Evolutionary conservation across 2,329 filamentous ascomycete species (phyloP).

Genomic region (Colletotrichum sp.): DNA sequence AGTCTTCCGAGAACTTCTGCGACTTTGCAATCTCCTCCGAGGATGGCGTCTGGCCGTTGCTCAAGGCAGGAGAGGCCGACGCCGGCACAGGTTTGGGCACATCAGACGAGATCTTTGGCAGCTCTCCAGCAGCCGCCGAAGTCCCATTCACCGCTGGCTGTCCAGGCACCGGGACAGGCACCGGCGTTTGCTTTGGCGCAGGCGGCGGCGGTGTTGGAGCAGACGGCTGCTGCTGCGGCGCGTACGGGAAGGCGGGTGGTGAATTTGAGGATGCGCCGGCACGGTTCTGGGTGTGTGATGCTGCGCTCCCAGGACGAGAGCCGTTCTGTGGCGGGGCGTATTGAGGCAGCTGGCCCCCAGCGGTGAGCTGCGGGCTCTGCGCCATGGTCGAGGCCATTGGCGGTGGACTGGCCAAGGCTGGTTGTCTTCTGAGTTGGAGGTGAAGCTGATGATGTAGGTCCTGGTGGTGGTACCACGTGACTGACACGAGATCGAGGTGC

Average conservation of each 20-base stretch:
- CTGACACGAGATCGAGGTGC: background rate
- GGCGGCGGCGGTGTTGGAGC: background rate
- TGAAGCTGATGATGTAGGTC: background rate
- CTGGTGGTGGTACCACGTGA: background rate
- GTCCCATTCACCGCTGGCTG: background rate
- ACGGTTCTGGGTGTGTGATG: background rate
- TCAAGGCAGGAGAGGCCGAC: background rate
- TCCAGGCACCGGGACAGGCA: background rate
- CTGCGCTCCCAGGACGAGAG: background rate
- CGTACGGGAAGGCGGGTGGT: background rate
- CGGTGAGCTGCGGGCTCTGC: background rate
- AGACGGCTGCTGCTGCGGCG: background rate
- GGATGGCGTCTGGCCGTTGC: background rate
- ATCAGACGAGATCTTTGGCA: background rate
- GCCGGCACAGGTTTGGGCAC: background rate
- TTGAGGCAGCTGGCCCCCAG: background rate
- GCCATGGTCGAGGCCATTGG: background rate
- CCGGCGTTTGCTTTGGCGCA: background rate
- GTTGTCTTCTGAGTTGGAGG: background rate
- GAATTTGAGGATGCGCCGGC: background rate
- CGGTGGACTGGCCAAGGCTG: background rate
- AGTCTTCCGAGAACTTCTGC: slow-evolving; percentile 33
- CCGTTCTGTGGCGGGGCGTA: background rate
- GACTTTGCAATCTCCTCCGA: background rate
- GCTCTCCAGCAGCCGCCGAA: background rate